phyloP scores from a whole-genome alignment of 768 basidiomycete species.

The Russula compacta region DNA sequence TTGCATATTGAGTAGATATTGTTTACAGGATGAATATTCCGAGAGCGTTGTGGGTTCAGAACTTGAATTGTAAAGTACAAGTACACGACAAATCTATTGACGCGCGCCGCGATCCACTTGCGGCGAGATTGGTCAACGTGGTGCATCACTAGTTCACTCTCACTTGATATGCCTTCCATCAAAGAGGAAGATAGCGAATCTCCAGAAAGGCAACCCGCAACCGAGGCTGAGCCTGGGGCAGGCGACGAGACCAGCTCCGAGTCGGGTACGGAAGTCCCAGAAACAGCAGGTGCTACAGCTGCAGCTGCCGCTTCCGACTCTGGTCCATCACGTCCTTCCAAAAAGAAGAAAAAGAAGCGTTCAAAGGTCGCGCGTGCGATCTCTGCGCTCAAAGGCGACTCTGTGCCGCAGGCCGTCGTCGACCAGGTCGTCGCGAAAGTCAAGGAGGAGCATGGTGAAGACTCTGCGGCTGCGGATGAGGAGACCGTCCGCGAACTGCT shows the following conservation, averaged over 20 bases:
- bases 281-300: too few species aligned
- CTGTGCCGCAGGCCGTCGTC: conserved; percentile 57
- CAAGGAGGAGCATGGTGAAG: conserved; percentile 32
- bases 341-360: conserved; percentile 89
- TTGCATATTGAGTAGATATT: too few species aligned
- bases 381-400: conserved; percentile 42
- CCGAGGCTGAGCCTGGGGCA: conserved; percentile 1
- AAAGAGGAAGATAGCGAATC: not conserved
- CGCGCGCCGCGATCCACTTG: not conserved
- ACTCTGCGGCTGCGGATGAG: conserved; percentile 36
- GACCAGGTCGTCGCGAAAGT: conserved; percentile 53
- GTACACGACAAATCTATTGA: not conserved
- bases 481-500: conserved; percentile 61
- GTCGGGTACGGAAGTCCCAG: conserved; percentile 1
- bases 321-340: conserved; percentile 35
- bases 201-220: not conserved
- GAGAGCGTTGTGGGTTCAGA: too few species aligned
- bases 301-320: conserved; percentile 18
- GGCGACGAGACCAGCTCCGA: conserved; percentile 1
- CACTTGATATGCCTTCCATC: conserved; percentile 1
- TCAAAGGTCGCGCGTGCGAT: conserved; percentile 53
- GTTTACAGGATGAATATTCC: too few species aligned
- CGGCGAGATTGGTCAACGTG: not conserved
- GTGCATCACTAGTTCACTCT: not conserved
- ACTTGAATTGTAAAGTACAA: too few species aligned